phyloP scores from a whole-genome alignment of 2,329 filamentous ascomycete genomes.

The Didymella exigua region DNA sequence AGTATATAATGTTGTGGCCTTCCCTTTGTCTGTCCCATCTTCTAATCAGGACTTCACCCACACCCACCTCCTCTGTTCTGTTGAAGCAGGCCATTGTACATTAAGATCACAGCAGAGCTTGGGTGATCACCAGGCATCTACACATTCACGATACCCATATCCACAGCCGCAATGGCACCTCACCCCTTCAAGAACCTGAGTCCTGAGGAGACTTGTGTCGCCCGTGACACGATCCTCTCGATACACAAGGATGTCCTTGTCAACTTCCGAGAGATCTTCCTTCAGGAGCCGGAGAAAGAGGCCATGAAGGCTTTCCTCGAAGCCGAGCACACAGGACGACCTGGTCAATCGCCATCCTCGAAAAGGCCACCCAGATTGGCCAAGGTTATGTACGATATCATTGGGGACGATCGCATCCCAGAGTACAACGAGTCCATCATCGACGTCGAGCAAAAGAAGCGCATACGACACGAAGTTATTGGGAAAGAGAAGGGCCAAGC shows the following conservation, averaged over 20 bases:
- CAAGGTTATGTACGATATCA: conserved; percentile 62
- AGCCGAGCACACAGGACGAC: conserved; percentile 52
- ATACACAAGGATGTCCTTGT: conserved; percentile 46
- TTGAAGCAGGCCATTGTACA: neutral
- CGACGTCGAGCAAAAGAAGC: conserved; percentile 52
- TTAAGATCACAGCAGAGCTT: neutral
- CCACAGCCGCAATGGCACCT: conserved; percentile 40
- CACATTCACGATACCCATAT: neutral
- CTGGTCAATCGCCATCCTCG: conserved; percentile 47
- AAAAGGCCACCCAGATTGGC: conserved; percentile 58
- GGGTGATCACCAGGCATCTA: neutral
- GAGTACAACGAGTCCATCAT: conserved; percentile 62
- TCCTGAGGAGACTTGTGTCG: conserved; percentile 59
- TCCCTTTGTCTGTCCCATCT: neutral
- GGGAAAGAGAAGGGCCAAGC: conserved; percentile 55
- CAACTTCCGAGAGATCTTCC: conserved; percentile 58
- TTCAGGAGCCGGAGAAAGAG: conserved; percentile 58
- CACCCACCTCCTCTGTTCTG: neutral
- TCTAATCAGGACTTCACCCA: neutral
- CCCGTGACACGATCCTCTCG: conserved; percentile 57
- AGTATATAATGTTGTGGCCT: neutral
- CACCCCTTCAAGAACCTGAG: conserved; percentile 64
- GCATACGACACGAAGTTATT: conserved; percentile 54
- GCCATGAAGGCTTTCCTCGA: conserved; percentile 56
- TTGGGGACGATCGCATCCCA: conserved; percentile 57